Conservation (phyloP, 2,329 filamentous ascomycete species). For the Aspergillaceae sp. region DNA sequence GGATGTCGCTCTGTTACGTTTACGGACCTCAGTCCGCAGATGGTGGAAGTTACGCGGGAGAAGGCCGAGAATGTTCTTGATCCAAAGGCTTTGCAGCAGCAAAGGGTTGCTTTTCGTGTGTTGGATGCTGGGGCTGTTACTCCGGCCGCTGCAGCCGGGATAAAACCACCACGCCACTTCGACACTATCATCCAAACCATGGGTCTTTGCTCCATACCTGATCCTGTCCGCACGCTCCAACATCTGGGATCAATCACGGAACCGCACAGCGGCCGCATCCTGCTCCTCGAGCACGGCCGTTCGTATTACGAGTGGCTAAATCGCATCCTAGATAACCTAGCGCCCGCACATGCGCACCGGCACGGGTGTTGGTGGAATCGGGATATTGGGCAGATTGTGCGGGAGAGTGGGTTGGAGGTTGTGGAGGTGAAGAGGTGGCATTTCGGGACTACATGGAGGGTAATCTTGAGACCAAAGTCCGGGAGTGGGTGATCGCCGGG, state of each 20-base stretch:
- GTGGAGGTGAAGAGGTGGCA: slow-evolving; percentile 40
- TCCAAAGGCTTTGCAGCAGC: slow-evolving; percentile 18
- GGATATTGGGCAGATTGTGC: slow-evolving; percentile 42
- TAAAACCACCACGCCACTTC: slow-evolving; percentile 19
- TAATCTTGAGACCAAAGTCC: slow-evolving; percentile 27
- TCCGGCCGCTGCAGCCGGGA: background rate
- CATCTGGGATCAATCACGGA: slow-evolving; percentile 34
- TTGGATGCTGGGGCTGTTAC: slow-evolving; percentile 28
- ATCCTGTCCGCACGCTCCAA: slow-evolving; percentile 34
- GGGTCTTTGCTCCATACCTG: slow-evolving; percentile 42
- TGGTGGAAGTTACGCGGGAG: slow-evolving; percentile 38
- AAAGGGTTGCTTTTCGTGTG: slow-evolving; percentile 24
- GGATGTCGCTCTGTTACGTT: slow-evolving; percentile 37
- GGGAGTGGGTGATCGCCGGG: background rate
- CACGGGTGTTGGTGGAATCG: slow-evolving; percentile 48
- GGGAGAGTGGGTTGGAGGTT: slow-evolving; percentile 39
- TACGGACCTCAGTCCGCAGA: slow-evolving; percentile 41
- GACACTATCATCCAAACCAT: slow-evolving; percentile 45
- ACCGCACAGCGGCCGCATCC: slow-evolving; percentile 33
- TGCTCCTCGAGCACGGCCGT: slow-evolving; percentile 43
- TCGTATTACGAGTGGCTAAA: slow-evolving; percentile 42
- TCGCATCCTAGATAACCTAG: slow-evolving; percentile 38
- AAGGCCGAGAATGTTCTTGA: slow-evolving; percentile 33
- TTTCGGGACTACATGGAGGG: slow-evolving; percentile 42
- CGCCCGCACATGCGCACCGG: slow-evolving; percentile 40